These are phyloP conservation scores for Cercis canadensis DNA, from an alignment of 306 rosid species.

Conservation along the genomic window DNA sequence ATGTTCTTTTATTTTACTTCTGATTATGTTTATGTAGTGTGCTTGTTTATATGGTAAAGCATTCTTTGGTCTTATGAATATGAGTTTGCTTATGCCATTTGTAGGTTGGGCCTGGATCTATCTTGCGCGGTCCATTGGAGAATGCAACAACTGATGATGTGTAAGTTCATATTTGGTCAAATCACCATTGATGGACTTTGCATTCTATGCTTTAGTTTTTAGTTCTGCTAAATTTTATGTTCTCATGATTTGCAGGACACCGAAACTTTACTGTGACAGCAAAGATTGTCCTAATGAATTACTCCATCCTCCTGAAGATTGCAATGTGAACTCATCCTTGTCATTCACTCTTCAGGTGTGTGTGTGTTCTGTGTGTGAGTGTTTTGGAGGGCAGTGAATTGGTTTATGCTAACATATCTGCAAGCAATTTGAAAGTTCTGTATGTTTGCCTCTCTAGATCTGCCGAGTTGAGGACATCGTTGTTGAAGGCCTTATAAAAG, in stretches of 20 bases:
- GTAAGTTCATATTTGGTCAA: slow-evolving; percentile 60
- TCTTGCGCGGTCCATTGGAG: slow-evolving; percentile 93
- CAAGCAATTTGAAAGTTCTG: slow-evolving; percentile 32
- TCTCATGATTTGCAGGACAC: slow-evolving; percentile 65
- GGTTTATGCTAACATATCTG: slow-evolving; percentile 25
- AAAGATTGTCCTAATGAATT: slow-evolving; percentile 80
- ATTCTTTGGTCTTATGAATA: slow-evolving; percentile 19
- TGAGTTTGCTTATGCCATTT: slow-evolving; percentile 38
- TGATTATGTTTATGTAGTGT: not conserved
- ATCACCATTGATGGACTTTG: slow-evolving; percentile 33
- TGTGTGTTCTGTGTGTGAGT: slow-evolving; percentile 52
- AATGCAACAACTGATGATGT: slow-evolving; percentile 76
- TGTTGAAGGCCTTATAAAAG: slow-evolving; percentile 90
- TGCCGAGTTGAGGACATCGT: slow-evolving; percentile 93
- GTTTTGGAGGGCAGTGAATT: slow-evolving; percentile 32
- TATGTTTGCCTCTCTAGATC: slow-evolving; percentile 58
- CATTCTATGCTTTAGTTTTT: slow-evolving; percentile 18
- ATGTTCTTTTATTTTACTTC: too few relatives aligned
- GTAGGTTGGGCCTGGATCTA: slow-evolving; percentile 96
- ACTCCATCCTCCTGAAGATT: slow-evolving; percentile 95
- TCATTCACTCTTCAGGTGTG: slow-evolving; percentile 95
- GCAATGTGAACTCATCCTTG: slow-evolving; percentile 93
- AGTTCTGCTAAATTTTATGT: slow-evolving; percentile 33
- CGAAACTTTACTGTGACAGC: slow-evolving; percentile 78
- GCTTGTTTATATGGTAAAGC: slow-evolving; percentile 14